These are phyloP conservation scores for Sporothrix protearum DNA, from an alignment of 2,329 filamentous ascomycete species.

Conservation along the genomic window DNA sequence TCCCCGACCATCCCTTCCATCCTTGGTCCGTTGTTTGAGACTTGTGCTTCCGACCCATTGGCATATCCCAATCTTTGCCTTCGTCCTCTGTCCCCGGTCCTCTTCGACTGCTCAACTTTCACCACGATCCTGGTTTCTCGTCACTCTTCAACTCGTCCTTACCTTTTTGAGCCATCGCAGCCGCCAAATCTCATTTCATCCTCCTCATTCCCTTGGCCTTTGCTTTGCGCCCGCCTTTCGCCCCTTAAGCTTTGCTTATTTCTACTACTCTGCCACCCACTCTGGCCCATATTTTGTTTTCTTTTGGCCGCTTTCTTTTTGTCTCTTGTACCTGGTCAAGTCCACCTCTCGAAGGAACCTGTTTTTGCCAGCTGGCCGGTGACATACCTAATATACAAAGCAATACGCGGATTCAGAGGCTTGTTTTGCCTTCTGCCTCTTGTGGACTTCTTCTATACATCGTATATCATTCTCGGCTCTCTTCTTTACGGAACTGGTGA, in stretches of 20 bases:
- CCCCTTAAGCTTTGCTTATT: constrained; percentile 3
- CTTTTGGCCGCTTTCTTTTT: neutral
- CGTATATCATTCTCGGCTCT: neutral
- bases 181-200: constrained; percentile 9
- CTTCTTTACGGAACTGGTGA: neutral
- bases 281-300: neutral
- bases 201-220: neutral
- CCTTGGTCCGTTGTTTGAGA: constrained; percentile 17
- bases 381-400: neutral
- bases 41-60: constrained; percentile 4
- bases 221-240: neutral
- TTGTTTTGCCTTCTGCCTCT: neutral
- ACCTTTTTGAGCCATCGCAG: neutral
- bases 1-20: neutral
- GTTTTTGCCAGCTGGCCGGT: neutral
- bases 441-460: neutral
- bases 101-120: neutral
- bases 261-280: constrained; percentile 2
- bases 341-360: neutral
- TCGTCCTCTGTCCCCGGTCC: neutral
- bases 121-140: constrained; percentile 4
- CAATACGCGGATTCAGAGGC: neutral
- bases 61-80: neutral
- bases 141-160: neutral
- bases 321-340: neutral